Conservation (phyloP, 2,329 filamentous ascomycete genomes). For the Botryotinia calthae region DNA sequence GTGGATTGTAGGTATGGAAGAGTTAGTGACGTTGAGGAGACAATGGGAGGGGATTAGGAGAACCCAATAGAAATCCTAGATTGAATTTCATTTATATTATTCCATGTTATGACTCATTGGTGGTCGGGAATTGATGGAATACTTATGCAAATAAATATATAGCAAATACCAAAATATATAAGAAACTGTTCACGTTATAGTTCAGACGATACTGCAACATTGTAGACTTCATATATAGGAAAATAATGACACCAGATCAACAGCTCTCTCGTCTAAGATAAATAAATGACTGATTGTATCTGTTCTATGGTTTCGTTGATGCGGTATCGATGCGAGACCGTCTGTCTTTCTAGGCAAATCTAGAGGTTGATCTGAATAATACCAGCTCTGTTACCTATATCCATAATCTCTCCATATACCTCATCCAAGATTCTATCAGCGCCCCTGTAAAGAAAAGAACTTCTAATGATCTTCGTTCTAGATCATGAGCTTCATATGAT, state of each 20-base stretch:
- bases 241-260: neutral
- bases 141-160: constrained; percentile 16
- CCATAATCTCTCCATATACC: neutral
- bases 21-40: constrained; percentile 52
- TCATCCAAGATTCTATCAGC: neutral
- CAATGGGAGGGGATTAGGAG: constrained; percentile 13
- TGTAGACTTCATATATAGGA: neutral
- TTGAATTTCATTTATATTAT: neutral
- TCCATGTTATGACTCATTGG: neutral
- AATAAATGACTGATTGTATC: neutral
- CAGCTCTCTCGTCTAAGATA: neutral
- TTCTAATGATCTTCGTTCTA: neutral
- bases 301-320: neutral
- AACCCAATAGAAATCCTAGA: neutral
- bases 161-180: constrained; percentile 6
- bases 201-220: neutral
- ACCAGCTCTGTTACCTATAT: neutral
- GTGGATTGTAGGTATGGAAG: constrained; percentile 75
- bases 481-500: neutral
- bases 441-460: neutral
- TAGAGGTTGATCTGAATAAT: neutral
- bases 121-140: neutral
- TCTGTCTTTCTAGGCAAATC: neutral
- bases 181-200: neutral
- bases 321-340: neutral